Percentiles rank a stretch among this genome's conserved stretches.
Conservation (phyloP, 164 flowering plant genomes). For the grape (Vitis vinifera) region ASM3070453v1 NC_081809.1:3467501-3468000, state of each 20-base stretch:
- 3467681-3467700: conserved; percentile 56
- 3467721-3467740: conserved; percentile 93
- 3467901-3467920: neutral
- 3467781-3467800: conserved; percentile 33
- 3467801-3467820: neutral
- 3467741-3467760: conserved; percentile 58
- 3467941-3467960: neutral
- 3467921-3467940: too few relatives aligned
- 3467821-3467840: neutral
- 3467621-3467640: conserved; percentile 65
- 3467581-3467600: neutral
- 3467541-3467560: too few relatives aligned
- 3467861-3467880: neutral
- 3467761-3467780: conserved; percentile 81
- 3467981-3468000: too few relatives aligned
- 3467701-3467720: conserved; percentile 80
- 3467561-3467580: too few relatives aligned
- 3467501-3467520: too few relatives aligned
- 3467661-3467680: conserved; percentile 40
- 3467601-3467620: conserved; percentile 12
- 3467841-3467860: neutral
- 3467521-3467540: too few relatives aligned
- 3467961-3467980: too few relatives aligned
- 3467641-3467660: conserved; percentile 55
- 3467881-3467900: neutral